phyloP scores from a whole-genome alignment of 805 yeast genomes.

The Barnettozyma pratensis region DNA sequence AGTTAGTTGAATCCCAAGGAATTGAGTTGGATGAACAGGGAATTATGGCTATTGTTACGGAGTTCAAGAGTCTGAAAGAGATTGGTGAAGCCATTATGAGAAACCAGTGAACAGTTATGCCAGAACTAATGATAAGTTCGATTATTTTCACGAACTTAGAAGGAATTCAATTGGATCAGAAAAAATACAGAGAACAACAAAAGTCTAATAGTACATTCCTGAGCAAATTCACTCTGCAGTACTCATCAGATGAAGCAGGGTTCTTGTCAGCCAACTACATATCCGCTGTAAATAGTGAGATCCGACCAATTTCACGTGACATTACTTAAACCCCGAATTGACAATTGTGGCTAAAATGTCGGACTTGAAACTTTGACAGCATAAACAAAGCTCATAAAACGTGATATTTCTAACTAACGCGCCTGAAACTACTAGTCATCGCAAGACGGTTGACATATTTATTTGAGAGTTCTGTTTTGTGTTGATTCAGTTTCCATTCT shows the following conservation, averaged over 20 bases:
- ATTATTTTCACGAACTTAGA: no score
- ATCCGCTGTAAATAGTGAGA: no score
- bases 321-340: not conserved
- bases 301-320: not conserved
- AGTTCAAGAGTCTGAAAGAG: conserved; percentile 3
- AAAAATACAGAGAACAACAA: no score
- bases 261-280: no score
- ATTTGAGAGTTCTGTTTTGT: not conserved
- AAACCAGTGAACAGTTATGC: not conserved
- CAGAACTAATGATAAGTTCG: not conserved
- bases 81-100: not conserved
- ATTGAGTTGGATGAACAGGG: conserved; percentile 3
- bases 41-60: not conserved
- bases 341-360: conserved; percentile 1
- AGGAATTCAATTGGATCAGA: no score
- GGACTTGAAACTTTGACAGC: not conserved
- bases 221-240: no score
- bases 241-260: no score
- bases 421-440: no score
- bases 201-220: no score
- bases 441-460: not conserved
- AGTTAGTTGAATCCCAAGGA: conserved; percentile 4
- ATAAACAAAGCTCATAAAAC: no score
- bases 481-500: not conserved
- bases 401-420: no score